phyloP scores from a whole-genome alignment of 768 basidiomycete genomes.

The Trichaptum fuscoviolaceum region DNA sequence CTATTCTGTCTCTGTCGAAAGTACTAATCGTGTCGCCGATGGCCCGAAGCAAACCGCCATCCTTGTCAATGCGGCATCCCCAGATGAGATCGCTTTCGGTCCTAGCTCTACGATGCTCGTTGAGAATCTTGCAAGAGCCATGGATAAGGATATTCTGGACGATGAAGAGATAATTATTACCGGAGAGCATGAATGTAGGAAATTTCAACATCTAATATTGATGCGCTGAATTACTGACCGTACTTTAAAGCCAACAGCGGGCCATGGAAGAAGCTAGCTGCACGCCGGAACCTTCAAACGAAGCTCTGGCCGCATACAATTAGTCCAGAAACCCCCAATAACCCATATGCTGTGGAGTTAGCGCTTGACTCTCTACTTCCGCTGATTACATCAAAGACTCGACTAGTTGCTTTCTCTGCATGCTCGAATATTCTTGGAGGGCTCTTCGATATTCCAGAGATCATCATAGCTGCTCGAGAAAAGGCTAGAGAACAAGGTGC shows the following conservation, averaged over 20 bases:
- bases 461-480: constrained; percentile 45
- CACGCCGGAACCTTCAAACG: constrained; percentile 45
- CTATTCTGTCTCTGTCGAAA: constrained; percentile 52
- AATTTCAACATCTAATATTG: neutral
- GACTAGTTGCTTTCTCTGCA: constrained; percentile 67
- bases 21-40: constrained; percentile 45
- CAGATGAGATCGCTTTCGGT: constrained; percentile 62
- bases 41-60: constrained; percentile 48
- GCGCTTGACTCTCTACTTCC: constrained; percentile 52
- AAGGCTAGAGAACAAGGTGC: constrained; percentile 49
- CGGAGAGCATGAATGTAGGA: constrained; percentile 73
- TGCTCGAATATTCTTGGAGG: constrained; percentile 75
- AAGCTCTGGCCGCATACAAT: constrained; percentile 55
- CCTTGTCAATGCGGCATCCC: constrained; percentile 59
- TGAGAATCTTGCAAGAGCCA: constrained; percentile 60
- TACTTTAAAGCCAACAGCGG: constrained; percentile 56
- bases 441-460: constrained; percentile 53
- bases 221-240: constrained; percentile 5
- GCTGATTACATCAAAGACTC: constrained; percentile 59
- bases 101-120: constrained; percentile 62
- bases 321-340: constrained; percentile 32
- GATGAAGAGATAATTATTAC: constrained; percentile 79
- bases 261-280: constrained; percentile 71
- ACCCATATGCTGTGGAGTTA: constrained; percentile 61
- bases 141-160: constrained; percentile 47